A percentile compares a stretch with the other conserved stretches of the same genome.
These are phyloP conservation scores for Xylariaceae sp. DNA, from an alignment of 2,329 filamentous ascomycete genomes.

Conservation along the genomic window DNA sequence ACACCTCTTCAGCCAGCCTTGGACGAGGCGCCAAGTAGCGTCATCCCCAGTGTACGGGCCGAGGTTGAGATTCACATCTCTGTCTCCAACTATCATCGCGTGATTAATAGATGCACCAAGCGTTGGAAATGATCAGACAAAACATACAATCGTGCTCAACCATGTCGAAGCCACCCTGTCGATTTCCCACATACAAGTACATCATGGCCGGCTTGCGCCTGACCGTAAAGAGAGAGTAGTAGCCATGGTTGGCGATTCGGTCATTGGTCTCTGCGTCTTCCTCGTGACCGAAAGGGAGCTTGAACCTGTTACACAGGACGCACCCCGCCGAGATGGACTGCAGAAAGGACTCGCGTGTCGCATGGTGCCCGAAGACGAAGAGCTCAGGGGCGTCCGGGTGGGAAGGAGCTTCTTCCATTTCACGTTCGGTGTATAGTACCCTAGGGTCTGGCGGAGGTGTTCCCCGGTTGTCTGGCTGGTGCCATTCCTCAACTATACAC, in stretches of 20 bases:
- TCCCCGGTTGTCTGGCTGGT: background rate
- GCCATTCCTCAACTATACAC: background rate
- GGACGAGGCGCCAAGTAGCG: background rate
- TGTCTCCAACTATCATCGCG: background rate
- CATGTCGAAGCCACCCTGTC: background rate
- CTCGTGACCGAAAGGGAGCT: too few species aligned
- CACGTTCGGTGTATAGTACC: background rate
- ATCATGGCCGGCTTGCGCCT: background rate
- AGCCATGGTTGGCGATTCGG: background rate
- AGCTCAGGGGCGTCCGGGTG: conserved; percentile 2
- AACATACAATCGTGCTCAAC: conserved; percentile 1
- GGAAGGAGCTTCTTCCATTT: background rate
- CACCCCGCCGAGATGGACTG: conserved; percentile 1
- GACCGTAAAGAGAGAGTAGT: background rate
- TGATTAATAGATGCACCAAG: background rate
- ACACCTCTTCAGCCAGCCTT: background rate
- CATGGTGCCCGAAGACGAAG: conserved; percentile 7
- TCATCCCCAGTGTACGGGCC: background rate
- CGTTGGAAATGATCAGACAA: background rate
- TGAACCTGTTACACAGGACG: conserved; percentile 5
- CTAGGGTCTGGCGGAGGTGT: background rate
- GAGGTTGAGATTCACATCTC: background rate
- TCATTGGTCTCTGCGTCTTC: conserved; percentile 1
- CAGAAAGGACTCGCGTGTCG: conserved; percentile 2
- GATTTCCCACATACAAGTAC: background rate